phyloP scores from a whole-genome alignment of 768 basidiomycete species.

The Hemileccinum rubropunctum region DNA sequence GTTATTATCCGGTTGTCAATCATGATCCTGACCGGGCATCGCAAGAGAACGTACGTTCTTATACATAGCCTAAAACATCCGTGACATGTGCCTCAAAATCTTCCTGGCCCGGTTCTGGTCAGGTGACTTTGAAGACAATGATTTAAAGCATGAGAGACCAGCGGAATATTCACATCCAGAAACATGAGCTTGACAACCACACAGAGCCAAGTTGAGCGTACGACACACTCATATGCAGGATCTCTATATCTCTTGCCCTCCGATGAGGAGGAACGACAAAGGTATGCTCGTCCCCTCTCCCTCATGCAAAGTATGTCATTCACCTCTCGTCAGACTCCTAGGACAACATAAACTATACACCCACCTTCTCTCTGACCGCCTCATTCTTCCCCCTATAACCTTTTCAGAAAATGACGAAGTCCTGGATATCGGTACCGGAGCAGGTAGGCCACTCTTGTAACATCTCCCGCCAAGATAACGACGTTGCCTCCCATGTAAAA shows the following conservation, averaged over 20 bases:
- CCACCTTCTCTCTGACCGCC: constrained; percentile 18
- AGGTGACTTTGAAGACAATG: neutral
- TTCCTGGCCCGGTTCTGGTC: no score
- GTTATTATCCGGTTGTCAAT: no score
- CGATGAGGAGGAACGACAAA: constrained; percentile 26
- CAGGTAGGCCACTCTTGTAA: constrained; percentile 7
- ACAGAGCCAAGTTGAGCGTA: constrained; percentile 6
- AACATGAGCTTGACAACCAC: constrained; percentile 7
- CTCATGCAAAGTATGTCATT: neutral
- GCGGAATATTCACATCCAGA: no score
- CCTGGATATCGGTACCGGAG: constrained; percentile 22
- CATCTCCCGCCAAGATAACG: no score
- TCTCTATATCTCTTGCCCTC: constrained; percentile 24
- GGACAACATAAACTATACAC: constrained; percentile 21
- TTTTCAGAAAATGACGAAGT: constrained; percentile 18
- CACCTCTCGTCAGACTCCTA: constrained; percentile 4
- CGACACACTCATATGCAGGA: constrained; percentile 20
- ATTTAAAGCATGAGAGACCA: neutral
- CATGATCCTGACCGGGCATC: no score
- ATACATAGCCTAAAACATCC: no score
- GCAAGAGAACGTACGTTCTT: no score
- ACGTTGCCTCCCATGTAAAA: no score
- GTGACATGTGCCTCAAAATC: no score
- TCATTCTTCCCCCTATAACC: constrained; percentile 18
- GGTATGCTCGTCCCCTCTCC: constrained; percentile 1